Evolutionary conservation across 2,329 filamentous ascomycete species (phyloP), one percentile per base, ranked within the genome.

Genomic region (Ceratocystis lukuohia): DNA sequence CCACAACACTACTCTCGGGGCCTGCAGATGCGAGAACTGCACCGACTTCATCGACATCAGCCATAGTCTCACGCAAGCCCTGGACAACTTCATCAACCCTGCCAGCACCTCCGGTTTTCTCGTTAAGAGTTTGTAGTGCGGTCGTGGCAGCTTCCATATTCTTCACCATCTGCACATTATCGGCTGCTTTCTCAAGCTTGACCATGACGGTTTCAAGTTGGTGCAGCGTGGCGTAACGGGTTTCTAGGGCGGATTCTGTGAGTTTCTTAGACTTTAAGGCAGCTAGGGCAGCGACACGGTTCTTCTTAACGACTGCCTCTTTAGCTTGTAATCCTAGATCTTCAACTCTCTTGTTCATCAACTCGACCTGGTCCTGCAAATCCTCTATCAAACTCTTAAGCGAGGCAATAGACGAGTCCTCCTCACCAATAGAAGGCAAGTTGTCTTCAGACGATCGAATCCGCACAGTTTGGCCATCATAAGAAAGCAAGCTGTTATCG

Each of bases 121-220:
- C 80, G 73, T 96, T 91, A 37, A 99, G 80, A 30, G 78, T 80
- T 70, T 83, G 82, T 44, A 99, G 80, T 0, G 89, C 90, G 44
- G 81, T 81, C 0, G 88, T 84, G 69, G 89, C 91, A 17, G 86
- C 82, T 72, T 91, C 84, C 87, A 99, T 92, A 5, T 91, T 87
- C 68, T 83, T 82, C 7, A 97, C 85, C 15, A 96, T 82, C 71
- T 91, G 88, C 7, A 95, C 85, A 69, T 96, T 89, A 74, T 92
- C 89, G 0, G 85, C 82, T 0, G 94, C 94, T 74, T 93, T 86
- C 73, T 96, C 87, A 64, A 99, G 89, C 72, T 87, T 88, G n/a
- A 81, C 76, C 65, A 91, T 88, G 0, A 95, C 86, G 69, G 89
- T 85, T 75, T 97, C 91, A 1, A 99, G 81, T 75, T 96, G 91